Percentiles rank a stretch among this genome's conserved stretches.
Evolutionary conservation across 208 protist genomes (phyloP).

Genomic region (Herpetomonas samuelpessoai): DNA sequence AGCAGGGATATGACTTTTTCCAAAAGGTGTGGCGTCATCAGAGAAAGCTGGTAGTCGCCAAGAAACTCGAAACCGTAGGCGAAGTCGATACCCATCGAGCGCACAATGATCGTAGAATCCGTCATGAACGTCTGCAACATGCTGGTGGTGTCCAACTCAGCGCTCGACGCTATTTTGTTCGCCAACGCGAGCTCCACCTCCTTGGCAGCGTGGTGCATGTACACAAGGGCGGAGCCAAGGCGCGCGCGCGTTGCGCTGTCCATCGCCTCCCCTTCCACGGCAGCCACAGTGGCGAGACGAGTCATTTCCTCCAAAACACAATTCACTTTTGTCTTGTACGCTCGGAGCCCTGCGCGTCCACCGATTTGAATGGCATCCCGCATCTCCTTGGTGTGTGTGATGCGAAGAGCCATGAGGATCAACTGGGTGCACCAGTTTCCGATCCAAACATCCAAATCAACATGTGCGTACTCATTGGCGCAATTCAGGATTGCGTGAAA

Average conservation of each 20-base stretch:
- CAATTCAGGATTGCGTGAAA: slow-evolving; percentile 40
- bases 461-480: slow-evolving; percentile 30
- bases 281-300: slow-evolving; percentile 22
- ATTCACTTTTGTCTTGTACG: slow-evolving; percentile 46
- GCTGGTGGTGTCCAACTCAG: slow-evolving; percentile 60
- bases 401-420: slow-evolving; percentile 59
- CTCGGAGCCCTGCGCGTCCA: slow-evolving; percentile 42
- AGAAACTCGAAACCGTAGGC: slow-evolving; percentile 82
- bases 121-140: slow-evolving; percentile 77
- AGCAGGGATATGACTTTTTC: slow-evolving; percentile 17
- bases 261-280: not conserved
- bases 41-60: slow-evolving; percentile 46
- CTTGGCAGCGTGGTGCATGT: slow-evolving; percentile 41
- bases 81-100: slow-evolving; percentile 51
- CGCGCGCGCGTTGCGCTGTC: slow-evolving; percentile 9
- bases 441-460: slow-evolving; percentile 49
- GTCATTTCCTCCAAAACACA: slow-evolving; percentile 54
- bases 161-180: slow-evolving; percentile 36
- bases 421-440: slow-evolving; percentile 62
- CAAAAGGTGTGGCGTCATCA: slow-evolving; percentile 39
- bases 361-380: slow-evolving; percentile 48
- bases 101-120: slow-evolving; percentile 43
- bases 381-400: slow-evolving; percentile 65
- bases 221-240: slow-evolving; percentile 46
- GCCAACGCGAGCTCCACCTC: slow-evolving; percentile 52